Conservation (phyloP, 768 basidiomycete genomes). For the Boletus coccyginus region DNA sequence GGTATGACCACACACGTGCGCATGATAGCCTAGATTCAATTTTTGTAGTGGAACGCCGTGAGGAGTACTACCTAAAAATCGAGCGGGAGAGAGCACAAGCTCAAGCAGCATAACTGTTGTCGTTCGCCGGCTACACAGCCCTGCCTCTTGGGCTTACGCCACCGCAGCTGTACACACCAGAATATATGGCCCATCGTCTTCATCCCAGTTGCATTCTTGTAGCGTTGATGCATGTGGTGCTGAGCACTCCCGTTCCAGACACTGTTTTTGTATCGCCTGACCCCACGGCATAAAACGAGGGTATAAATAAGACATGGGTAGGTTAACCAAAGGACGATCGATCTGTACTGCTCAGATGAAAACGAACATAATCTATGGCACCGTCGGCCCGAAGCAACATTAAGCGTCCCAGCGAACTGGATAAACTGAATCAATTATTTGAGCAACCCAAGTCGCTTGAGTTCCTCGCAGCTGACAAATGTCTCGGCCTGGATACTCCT, state of each 20-base stretch:
- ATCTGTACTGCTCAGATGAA: background rate
- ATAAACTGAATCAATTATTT: conserved; percentile 33
- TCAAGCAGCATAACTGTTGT: conserved; percentile 9
- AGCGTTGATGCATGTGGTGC: conserved; percentile 1
- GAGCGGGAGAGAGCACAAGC: conserved; percentile 51
- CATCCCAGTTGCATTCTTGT: conserved; percentile 13
- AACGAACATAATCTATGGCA: conserved; percentile 10
- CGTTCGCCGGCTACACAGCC: background rate
- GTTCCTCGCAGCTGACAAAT: conserved; percentile 74
- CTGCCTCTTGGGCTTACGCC: too few relatives aligned
- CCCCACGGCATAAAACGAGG: background rate
- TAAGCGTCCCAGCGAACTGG: conserved; percentile 2
- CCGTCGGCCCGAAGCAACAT: conserved; percentile 5
- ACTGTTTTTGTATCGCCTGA: too few relatives aligned
- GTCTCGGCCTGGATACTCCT: conserved; percentile 65
- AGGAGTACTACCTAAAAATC: conserved; percentile 83
- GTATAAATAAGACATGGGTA: conserved; percentile 26
- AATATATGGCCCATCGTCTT: conserved; percentile 11
- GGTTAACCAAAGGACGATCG: too few relatives aligned
- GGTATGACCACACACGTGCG: conserved; percentile 45
- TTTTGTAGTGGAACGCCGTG: conserved; percentile 72
- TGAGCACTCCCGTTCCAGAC: too few relatives aligned
- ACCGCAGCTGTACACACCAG: conserved; percentile 13
- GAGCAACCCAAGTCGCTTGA: conserved; percentile 60
- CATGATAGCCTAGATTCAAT: conserved; percentile 13